These are phyloP conservation scores for Brassica juncea DNA, from an alignment of 345 rosid genomes.

Conservation along the genomic window DNA sequence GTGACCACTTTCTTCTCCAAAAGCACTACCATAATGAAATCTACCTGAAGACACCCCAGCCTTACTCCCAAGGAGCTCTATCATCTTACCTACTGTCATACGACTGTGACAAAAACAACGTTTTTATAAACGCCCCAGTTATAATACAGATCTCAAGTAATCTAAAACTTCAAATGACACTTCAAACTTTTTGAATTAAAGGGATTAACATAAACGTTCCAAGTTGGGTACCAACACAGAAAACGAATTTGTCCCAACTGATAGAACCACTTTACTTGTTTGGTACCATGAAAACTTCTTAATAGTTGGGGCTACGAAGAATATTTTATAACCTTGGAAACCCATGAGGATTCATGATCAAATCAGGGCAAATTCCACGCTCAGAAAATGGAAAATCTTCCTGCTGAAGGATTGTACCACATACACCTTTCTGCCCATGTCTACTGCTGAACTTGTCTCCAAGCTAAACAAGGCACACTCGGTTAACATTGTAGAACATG, in stretches of 20 bases:
- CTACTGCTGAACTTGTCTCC: slow-evolving; percentile 99
- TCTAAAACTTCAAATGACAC: slow-evolving; percentile 1
- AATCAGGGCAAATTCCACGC: slow-evolving; percentile 95
- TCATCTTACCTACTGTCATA: slow-evolving; percentile 99
- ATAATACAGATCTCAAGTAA: slow-evolving; percentile 11
- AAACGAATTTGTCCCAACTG: neutral
- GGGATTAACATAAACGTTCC: neutral
- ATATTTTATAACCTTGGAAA: slow-evolving; percentile 71
- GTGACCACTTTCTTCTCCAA: slow-evolving; percentile 94
- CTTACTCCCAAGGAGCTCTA: slow-evolving; percentile 95
- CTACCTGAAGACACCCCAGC: slow-evolving; percentile 88
- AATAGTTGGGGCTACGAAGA: neutral
- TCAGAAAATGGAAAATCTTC: slow-evolving; percentile 98
- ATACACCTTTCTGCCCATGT: slow-evolving; percentile 98
- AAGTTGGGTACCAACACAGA: slow-evolving; percentile 4
- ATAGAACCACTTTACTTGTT: neutral
- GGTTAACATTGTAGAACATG: slow-evolving; percentile 15
- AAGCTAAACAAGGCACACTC: slow-evolving; percentile 45
- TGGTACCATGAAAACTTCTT: neutral
- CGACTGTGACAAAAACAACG: slow-evolving; percentile 56
- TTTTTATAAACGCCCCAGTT: slow-evolving; percentile 6
- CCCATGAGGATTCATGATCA: slow-evolving; percentile 98
- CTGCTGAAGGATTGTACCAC: slow-evolving; percentile 90
- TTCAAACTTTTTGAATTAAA: slow-evolving; percentile 5
- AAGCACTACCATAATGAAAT: slow-evolving; percentile 95